Evolutionary conservation across 805 yeast species (phyloP).

Genomic region (Priceomyces medius): DNA sequence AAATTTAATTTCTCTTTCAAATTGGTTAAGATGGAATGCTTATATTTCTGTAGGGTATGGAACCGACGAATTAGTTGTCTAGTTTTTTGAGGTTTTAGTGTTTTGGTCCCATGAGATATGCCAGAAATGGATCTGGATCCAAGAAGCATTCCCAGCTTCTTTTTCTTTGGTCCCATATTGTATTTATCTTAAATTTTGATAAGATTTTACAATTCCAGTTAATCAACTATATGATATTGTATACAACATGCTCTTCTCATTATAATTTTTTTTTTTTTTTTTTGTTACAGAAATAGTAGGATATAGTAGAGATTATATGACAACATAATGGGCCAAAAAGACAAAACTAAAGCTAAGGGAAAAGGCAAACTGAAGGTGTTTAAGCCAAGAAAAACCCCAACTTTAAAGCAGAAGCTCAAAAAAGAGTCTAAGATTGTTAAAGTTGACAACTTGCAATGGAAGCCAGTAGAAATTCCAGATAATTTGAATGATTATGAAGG

Average conservation of each 20-base stretch:
- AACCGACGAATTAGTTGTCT: constrained; percentile 74
- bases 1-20: constrained; percentile 15
- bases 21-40: constrained; percentile 38
- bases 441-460: constrained; percentile 67
- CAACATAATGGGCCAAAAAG: not conserved
- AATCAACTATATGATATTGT: not conserved
- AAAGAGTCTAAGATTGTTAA: constrained; percentile 42
- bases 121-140: constrained; percentile 34
- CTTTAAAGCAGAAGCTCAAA: constrained; percentile 29
- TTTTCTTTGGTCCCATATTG: constrained; percentile 12
- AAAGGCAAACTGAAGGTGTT: not conserved
- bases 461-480: constrained; percentile 76
- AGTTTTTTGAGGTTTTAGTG: constrained; percentile 67
- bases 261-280: not conserved
- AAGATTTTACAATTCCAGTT: not conserved
- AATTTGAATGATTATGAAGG: constrained; percentile 86
- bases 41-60: constrained; percentile 66
- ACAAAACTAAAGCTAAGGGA: not conserved
- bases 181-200: not conserved
- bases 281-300: not conserved
- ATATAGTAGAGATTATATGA: not conserved
- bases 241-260: not conserved
- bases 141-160: constrained; percentile 26
- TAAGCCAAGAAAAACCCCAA: constrained; percentile 14
- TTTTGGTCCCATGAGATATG: constrained; percentile 32